These are phyloP conservation scores for Boletus tylopilopsis DNA, from an alignment of 768 basidiomycete species.

Conservation along the genomic window DNA sequence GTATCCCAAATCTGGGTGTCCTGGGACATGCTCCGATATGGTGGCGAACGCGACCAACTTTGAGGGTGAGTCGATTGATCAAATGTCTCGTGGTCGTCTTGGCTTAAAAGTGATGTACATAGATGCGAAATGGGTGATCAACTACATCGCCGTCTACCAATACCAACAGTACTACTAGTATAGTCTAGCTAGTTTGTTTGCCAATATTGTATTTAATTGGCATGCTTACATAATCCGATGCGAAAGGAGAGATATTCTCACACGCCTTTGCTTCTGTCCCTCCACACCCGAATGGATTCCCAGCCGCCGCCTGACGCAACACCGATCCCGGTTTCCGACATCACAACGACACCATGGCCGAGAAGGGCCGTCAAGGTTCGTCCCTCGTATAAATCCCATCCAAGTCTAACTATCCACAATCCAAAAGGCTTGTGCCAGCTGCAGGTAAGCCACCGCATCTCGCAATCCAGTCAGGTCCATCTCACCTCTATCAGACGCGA, in stretches of 20 bases:
- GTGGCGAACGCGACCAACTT: constrained; percentile 60
- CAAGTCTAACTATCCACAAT: constrained; percentile 7
- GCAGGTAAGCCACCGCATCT: too few species aligned
- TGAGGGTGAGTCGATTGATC: constrained; percentile 28
- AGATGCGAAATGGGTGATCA: constrained; percentile 57
- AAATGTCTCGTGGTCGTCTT: neutral
- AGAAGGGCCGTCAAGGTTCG: constrained; percentile 50
- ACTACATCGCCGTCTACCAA: constrained; percentile 54
- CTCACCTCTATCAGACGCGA: constrained; percentile 41
- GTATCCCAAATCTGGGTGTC: constrained; percentile 31
- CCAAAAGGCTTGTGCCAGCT: constrained; percentile 53
- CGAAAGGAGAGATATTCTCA: constrained; percentile 32
- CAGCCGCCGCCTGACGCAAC: constrained; percentile 32
- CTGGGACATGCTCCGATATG: constrained; percentile 42
- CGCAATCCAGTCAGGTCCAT: neutral
- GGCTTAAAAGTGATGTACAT: neutral
- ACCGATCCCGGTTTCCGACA: constrained; percentile 51
- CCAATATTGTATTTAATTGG: too few species aligned
- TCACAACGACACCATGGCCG: constrained; percentile 44
- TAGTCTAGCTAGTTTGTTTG: neutral
- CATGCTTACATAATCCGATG: too few species aligned
- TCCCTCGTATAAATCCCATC: constrained; percentile 1
- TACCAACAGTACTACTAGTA: neutral
- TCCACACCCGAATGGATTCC: constrained; percentile 33
- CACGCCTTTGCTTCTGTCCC: constrained; percentile 24